These are phyloP conservation scores for Macadamia integrifolia DNA, from an alignment of 164 flowering plant genomes.

Conservation along the genomic window DNA sequence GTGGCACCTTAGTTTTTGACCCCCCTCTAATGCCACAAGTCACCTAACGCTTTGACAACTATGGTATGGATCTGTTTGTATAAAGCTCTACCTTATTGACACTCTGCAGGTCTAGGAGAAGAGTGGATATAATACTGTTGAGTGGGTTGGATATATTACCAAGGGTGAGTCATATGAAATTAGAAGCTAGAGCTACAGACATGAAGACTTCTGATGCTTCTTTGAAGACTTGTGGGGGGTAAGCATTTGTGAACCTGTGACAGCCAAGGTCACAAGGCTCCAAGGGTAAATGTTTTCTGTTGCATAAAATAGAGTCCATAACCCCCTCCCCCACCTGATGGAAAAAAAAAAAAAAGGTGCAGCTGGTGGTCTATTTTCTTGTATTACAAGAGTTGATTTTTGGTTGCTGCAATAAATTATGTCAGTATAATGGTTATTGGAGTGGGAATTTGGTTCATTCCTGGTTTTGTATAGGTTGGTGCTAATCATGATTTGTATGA, in stretches of 20 bases:
- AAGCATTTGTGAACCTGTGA: neutral
- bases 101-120: constrained; percentile 93
- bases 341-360: neutral
- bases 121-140: constrained; percentile 97
- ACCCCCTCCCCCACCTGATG: neutral
- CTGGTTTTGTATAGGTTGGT: neutral
- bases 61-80: neutral
- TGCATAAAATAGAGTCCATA: neutral
- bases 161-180: constrained; percentile 98
- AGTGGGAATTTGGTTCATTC: neutral
- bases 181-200: constrained; percentile 84
- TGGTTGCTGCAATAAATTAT: neutral
- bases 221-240: neutral
- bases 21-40: too few relatives aligned
- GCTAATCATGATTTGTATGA: neutral
- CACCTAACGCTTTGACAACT: too few relatives aligned
- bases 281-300: neutral
- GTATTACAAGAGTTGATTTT: neutral
- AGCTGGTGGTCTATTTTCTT: neutral
- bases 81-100: neutral
- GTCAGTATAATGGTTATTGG: neutral
- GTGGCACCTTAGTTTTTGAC: too few relatives aligned
- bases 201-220: neutral
- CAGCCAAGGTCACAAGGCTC: neutral
- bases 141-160: constrained; percentile 98